A percentile compares a stretch with the other conserved stretches of the same genome.
Conservation (phyloP, 176 grass and related monocot species). For the Pontederia paniculata region DNA sequence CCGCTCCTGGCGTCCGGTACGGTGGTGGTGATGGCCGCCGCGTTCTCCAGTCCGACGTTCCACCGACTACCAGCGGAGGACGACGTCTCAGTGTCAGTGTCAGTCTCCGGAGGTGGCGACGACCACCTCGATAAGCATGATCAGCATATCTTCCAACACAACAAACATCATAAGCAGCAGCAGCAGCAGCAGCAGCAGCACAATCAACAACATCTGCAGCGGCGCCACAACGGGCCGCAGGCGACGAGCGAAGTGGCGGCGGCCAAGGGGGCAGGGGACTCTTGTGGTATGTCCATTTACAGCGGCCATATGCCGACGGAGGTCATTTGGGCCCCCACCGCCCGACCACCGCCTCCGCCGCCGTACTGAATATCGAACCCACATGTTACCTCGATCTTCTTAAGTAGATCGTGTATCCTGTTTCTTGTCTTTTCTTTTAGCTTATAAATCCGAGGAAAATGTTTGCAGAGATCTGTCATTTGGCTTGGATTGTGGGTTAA, state of each 20-base stretch:
- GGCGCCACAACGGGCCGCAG: slow-evolving; percentile 12
- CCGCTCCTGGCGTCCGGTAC: slow-evolving; percentile 50
- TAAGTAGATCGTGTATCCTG: too few species aligned
- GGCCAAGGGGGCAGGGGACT: neutral
- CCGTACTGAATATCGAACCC: neutral
- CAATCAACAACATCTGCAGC: neutral
- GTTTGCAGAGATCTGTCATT: too few species aligned
- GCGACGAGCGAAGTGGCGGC: neutral
- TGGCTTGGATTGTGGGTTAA: too few species aligned
- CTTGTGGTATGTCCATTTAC: neutral
- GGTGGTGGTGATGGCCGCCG: slow-evolving; percentile 60
- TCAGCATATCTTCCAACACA: slow-evolving; percentile 19
- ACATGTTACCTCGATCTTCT: too few species aligned
- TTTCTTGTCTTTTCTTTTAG: too few species aligned
- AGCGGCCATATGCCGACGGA: neutral
- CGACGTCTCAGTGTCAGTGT: slow-evolving; percentile 36
- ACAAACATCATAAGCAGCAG: slow-evolving; percentile 11
- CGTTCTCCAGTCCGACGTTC: slow-evolving; percentile 82
- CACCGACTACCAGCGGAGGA: slow-evolving; percentile 70
- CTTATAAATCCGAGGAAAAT: too few species aligned
- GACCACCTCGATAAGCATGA: slow-evolving; percentile 7
- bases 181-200: slow-evolving; percentile 9
- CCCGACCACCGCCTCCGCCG: neutral
- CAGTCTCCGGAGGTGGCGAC: slow-evolving; percentile 41
- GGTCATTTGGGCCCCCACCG: neutral